Conservation (phyloP, 1,139 yeast genomes). For the Taphrina flavorubra region DNA sequence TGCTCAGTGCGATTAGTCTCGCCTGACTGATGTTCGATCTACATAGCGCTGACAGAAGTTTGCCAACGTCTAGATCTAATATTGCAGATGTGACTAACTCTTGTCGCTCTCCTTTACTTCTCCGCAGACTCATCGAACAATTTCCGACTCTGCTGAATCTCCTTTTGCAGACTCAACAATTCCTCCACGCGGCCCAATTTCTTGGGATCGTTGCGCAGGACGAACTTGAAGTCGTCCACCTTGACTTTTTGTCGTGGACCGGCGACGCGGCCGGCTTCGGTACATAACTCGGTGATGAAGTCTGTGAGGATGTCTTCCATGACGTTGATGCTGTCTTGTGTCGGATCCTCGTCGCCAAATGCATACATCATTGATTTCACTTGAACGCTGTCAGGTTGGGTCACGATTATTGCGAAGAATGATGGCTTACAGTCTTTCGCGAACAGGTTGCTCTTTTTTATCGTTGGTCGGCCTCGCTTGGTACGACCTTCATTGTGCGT, state of each 20-base stretch:
- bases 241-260: conserved; percentile 71
- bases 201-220: conserved; percentile 77
- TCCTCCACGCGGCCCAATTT: conserved; percentile 86
- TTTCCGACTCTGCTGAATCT: conserved; percentile 79
- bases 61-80: neutral
- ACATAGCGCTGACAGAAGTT: too few relatives aligned
- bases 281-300: conserved; percentile 72
- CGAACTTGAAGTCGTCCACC: conserved; percentile 87
- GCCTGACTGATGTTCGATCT: too few relatives aligned
- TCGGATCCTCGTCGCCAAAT: conserved; percentile 83
- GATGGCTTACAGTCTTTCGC: conserved; percentile 17
- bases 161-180: conserved; percentile 72
- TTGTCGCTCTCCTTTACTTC: neutral
- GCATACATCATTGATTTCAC: conserved; percentile 79
- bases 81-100: neutral
- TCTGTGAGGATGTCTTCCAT: conserved; percentile 84
- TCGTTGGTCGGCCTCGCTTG: conserved; percentile 19
- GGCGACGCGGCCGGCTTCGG: conserved; percentile 63
- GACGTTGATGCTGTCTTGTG: conserved; percentile 75
- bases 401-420: neutral
- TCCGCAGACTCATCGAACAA: conserved; percentile 65
- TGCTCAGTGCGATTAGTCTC: too few relatives aligned
- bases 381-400: conserved; percentile 28
- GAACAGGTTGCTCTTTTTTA: conserved; percentile 23
- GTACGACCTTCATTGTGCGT: conserved; percentile 15